Evolutionary conservation across 495 filamentous ascomycete genomes (phyloP).

Genomic region (Podospora anserina): DNA sequence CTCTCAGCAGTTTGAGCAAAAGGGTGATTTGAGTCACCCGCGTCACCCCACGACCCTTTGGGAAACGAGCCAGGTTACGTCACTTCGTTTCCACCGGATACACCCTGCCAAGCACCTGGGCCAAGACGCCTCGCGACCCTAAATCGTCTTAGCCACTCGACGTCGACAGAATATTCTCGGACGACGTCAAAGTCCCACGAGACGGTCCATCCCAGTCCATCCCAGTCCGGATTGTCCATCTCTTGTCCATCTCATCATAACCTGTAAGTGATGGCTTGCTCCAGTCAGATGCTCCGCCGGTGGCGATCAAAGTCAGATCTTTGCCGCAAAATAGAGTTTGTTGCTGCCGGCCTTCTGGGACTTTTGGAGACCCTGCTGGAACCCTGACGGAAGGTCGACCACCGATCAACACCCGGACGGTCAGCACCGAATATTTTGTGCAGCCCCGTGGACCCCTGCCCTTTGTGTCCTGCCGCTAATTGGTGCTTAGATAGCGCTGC

Average conservation of each 20-base stretch:
- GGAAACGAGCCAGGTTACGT: constrained; percentile 14
- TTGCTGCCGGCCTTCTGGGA: not conserved
- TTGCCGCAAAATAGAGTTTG: constrained; percentile 2
- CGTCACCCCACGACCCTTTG: constrained; percentile 10
- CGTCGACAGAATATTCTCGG: not conserved
- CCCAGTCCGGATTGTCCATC: too few relatives aligned
- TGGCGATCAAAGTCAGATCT: constrained; percentile 7
- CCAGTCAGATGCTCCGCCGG: not conserved
- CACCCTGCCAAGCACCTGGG: constrained; percentile 5
- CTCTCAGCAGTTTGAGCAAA: not conserved
- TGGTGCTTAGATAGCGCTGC: constrained; percentile 16
- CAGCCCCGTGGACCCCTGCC: constrained; percentile 8
- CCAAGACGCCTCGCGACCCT: constrained; percentile 7
- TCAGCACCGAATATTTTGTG: constrained; percentile 7
- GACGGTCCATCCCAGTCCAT: too few relatives aligned
- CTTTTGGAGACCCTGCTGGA: too few relatives aligned
- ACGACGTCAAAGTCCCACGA: not conserved
- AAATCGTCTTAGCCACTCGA: constrained; percentile 7
- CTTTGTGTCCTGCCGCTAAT: constrained; percentile 12
- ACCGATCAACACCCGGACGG: not conserved
- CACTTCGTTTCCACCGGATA: constrained; percentile 12
- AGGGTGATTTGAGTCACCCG: constrained; percentile 17
- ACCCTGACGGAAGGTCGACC: too few relatives aligned
- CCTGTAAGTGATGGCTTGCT: not conserved
- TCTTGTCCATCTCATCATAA: not conserved